A percentile compares a stretch with the other conserved stretches of the same genome.
These are phyloP conservation scores for Tuber brumale DNA, from an alignment of 495 filamentous ascomycete species.

Conservation along the genomic window DNA sequence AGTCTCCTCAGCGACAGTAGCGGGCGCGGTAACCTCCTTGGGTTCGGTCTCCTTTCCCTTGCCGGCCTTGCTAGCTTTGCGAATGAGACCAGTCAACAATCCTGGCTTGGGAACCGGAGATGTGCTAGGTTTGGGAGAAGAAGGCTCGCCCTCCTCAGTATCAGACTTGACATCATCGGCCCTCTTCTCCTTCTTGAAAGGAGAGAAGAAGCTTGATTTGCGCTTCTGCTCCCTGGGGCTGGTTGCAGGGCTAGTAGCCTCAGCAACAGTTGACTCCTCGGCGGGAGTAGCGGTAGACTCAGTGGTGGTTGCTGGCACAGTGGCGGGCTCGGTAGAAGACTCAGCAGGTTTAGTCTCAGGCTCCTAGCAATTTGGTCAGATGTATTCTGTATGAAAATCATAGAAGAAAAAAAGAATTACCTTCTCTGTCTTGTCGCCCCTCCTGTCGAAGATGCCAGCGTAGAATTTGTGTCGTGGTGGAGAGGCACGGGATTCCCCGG, in stretches of 20 bases:
- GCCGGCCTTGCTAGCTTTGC: slow-evolving; percentile 42
- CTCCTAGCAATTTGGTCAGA: slow-evolving; percentile 17
- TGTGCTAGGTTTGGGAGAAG: slow-evolving; percentile 25
- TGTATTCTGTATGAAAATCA: neutral
- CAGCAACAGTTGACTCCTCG: slow-evolving; percentile 21
- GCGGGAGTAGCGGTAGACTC: slow-evolving; percentile 9
- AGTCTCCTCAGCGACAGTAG: slow-evolving; percentile 44
- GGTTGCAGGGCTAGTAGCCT: slow-evolving; percentile 18
- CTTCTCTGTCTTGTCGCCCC: slow-evolving; percentile 31
- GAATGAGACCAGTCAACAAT: slow-evolving; percentile 36
- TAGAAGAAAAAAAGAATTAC: neutral
- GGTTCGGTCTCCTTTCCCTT: slow-evolving; percentile 39
- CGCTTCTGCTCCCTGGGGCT: slow-evolving; percentile 42
- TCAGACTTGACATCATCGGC: slow-evolving; percentile 40
- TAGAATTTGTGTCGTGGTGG: slow-evolving; percentile 53
- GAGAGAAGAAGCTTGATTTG: slow-evolving; percentile 44
- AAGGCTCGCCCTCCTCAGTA: slow-evolving; percentile 38
- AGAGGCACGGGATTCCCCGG: slow-evolving; percentile 50
- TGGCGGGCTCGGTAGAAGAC: slow-evolving; percentile 15
- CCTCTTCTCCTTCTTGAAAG: slow-evolving; percentile 38
- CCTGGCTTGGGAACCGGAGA: slow-evolving; percentile 28
- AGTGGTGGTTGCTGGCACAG: slow-evolving; percentile 5
- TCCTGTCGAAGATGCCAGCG: slow-evolving; percentile 33
- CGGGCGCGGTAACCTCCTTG: slow-evolving; percentile 43
- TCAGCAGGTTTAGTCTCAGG: slow-evolving; percentile 27